These are phyloP conservation scores for Diaporthe citrichinensis DNA, from an alignment of 2,329 filamentous ascomycete species.

Conservation along the genomic window DNA sequence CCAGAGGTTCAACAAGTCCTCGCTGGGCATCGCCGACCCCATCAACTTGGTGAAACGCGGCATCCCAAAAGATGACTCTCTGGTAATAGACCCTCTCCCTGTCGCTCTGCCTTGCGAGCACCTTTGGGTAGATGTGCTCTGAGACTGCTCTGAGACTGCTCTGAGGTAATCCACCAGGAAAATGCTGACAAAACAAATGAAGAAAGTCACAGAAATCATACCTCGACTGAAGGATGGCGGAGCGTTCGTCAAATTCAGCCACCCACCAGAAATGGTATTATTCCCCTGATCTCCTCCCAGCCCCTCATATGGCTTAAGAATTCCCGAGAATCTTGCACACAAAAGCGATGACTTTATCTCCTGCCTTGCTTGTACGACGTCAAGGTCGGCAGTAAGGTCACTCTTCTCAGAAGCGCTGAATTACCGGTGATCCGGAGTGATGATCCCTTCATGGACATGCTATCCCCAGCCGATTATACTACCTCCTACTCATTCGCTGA, in stretches of 20 bases:
- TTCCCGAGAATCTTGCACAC: too few relatives aligned
- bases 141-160: background rate
- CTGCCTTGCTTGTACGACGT: too few relatives aligned
- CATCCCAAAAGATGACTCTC: constrained; percentile 64
- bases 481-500: background rate
- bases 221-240: constrained; percentile 92
- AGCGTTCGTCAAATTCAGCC: constrained; percentile 89
- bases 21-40: constrained; percentile 65
- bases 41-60: constrained; percentile 71
- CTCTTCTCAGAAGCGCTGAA: too few relatives aligned
- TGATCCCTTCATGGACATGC: too few relatives aligned
- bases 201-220: constrained; percentile 82
- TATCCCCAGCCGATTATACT: too few relatives aligned
- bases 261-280: constrained; percentile 52
- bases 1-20: constrained; percentile 65
- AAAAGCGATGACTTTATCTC: too few relatives aligned
- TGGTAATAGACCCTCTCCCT: constrained; percentile 52
- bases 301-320: too few relatives aligned
- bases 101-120: background rate
- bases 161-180: too few relatives aligned
- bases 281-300: background rate
- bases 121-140: background rate
- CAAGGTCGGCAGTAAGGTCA: too few relatives aligned
- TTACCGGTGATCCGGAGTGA: too few relatives aligned
- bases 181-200: background rate